These are phyloP conservation scores for Furcasterigmium furcatum DNA, from an alignment of 2,329 filamentous ascomycete species.

Conservation along the genomic window DNA sequence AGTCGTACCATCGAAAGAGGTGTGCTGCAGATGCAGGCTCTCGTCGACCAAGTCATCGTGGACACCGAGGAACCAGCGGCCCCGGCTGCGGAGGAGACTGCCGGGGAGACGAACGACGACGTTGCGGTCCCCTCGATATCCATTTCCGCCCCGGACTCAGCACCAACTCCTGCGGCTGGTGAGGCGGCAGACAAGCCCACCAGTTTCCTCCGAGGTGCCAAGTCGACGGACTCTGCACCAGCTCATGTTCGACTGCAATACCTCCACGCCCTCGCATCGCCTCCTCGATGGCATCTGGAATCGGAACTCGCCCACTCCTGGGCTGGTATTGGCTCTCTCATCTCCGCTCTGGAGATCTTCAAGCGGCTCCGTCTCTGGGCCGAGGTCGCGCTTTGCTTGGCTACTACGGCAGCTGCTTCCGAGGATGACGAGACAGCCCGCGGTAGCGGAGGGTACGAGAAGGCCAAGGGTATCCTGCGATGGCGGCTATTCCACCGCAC, in stretches of 20 bases:
- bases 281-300: constrained; percentile 90
- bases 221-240: constrained; percentile 73
- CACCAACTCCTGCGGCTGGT: constrained; percentile 10
- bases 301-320: constrained; percentile 91
- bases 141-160: constrained; percentile 32
- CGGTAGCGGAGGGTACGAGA: constrained; percentile 66
- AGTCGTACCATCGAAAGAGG: constrained; percentile 87
- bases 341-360: constrained; percentile 93
- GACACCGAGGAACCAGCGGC: constrained; percentile 59
- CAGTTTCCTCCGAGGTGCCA: constrained; percentile 77
- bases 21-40: constrained; percentile 86
- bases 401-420: constrained; percentile 56
- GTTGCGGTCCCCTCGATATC: constrained; percentile 40
- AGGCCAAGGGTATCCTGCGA: constrained; percentile 73
- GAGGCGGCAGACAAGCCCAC: constrained; percentile 49
- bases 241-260: constrained; percentile 75
- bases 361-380: constrained; percentile 91
- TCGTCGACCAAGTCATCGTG: constrained; percentile 92
- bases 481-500: constrained; percentile 74
- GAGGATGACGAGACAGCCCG: constrained; percentile 56
- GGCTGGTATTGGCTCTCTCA: constrained; percentile 81
- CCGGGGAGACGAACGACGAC: constrained; percentile 23
- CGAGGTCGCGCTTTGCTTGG: constrained; percentile 88
- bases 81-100: constrained; percentile 7
- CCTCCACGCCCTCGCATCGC: constrained; percentile 78